Evolutionary conservation across 306 rosid genomes (phyloP).

Genomic region (Arachis stenosperma): DNA sequence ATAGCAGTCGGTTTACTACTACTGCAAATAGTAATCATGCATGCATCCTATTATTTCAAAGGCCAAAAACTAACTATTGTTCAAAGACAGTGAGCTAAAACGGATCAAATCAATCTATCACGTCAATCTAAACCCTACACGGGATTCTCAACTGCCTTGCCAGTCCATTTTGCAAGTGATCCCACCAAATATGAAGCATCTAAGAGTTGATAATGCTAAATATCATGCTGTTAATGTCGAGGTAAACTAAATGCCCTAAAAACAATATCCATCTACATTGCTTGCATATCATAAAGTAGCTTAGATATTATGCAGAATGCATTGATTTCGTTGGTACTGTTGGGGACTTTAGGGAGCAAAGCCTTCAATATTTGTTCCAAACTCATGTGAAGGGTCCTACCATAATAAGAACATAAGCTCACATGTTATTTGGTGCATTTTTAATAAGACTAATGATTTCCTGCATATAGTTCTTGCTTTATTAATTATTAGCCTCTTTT

Average conservation of each 20-base stretch:
- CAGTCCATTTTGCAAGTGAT: too few species aligned
- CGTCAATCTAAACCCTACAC: neutral
- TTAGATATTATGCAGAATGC: neutral
- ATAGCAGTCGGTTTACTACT: too few species aligned
- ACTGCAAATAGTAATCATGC: too few species aligned
- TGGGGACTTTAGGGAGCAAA: neutral
- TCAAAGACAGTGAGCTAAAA: neutral
- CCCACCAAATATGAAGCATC: neutral
- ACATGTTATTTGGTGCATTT: neutral
- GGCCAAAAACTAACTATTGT: neutral
- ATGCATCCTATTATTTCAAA: too few species aligned
- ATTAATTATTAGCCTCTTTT: neutral
- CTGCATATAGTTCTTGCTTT: too few species aligned
- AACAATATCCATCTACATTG: neutral
- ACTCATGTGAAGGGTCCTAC: neutral
- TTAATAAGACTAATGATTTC: too few species aligned
- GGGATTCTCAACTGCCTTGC: neutral
- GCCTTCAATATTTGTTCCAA: neutral
- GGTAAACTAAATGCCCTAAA: neutral
- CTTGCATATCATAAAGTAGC: neutral
- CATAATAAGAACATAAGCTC: too few species aligned
- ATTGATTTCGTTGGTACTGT: neutral
- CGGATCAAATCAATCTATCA: neutral
- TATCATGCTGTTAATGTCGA: neutral
- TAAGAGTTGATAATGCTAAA: neutral